phyloP scores from a whole-genome alignment of 805 yeast genomes.

The Lipomyces sp. region DNA sequence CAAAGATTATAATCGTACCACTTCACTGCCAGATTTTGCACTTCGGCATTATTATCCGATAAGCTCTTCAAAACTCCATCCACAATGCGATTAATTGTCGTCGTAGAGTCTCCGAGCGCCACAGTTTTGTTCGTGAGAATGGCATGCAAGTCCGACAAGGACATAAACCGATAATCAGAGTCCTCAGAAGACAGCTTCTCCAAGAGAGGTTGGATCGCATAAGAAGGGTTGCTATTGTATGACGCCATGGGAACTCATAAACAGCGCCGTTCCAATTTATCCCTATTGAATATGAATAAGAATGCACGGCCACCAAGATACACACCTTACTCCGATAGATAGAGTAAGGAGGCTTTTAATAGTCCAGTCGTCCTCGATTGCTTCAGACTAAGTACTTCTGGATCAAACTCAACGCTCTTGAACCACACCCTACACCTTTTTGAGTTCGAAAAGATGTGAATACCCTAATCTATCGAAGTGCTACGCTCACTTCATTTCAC shows the following conservation, averaged over 20 bases:
- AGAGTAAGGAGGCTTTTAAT: not conserved
- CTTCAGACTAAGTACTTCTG: no score
- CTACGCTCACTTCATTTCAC: no score
- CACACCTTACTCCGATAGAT: not conserved
- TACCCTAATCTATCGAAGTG: no score
- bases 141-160: conserved; percentile 70
- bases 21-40: conserved; percentile 73
- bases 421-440: not conserved
- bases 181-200: conserved; percentile 51
- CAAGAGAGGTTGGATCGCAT: conserved; percentile 32
- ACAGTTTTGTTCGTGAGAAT: conserved; percentile 40
- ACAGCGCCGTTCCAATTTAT: not conserved
- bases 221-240: conserved; percentile 7
- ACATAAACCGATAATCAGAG: conserved; percentile 85
- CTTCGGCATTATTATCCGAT: conserved; percentile 69
- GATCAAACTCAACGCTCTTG: not conserved
- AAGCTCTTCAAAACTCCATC: conserved; percentile 53
- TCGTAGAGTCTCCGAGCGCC: conserved; percentile 38
- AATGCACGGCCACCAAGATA: not conserved
- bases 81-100: conserved; percentile 43
- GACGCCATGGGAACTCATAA: conserved; percentile 1
- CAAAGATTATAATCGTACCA: conserved; percentile 44
- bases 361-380: not conserved
- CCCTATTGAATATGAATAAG: not conserved
- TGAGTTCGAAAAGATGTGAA: not conserved